phyloP scores from a whole-genome alignment of 2,329 filamentous ascomycete species.

The Paecilomyces niveus region DNA sequence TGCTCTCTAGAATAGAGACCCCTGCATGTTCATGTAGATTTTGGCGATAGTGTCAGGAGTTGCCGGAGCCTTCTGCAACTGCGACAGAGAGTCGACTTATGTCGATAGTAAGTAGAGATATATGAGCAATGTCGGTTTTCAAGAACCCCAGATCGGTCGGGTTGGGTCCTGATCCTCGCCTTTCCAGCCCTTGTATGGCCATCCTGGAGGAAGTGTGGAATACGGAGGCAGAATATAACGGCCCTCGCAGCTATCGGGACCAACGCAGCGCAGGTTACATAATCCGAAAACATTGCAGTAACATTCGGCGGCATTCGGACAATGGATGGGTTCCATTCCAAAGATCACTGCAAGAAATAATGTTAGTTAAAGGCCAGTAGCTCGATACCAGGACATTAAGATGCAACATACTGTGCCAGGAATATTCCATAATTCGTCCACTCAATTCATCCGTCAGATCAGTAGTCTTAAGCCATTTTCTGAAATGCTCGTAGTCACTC shows the following conservation, averaged over 20 bases:
- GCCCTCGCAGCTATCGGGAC: constrained; percentile 43
- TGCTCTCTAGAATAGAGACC: background rate
- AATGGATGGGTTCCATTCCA: constrained; percentile 51
- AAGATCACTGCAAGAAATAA: constrained; percentile 45
- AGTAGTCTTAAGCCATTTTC: constrained; percentile 44
- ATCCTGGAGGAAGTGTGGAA: constrained; percentile 52
- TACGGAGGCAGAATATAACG: constrained; percentile 55
- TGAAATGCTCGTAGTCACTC: constrained; percentile 43
- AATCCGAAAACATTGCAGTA: constrained; percentile 62
- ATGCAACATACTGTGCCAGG: constrained; percentile 48
- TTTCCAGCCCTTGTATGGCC: constrained; percentile 53
- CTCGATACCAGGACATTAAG: background rate
- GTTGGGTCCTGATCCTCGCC: constrained; percentile 28
- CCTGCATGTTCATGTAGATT: background rate
- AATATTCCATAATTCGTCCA: constrained; percentile 51
- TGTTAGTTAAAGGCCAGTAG: background rate
- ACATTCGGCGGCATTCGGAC: constrained; percentile 54
- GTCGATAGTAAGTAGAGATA: background rate
- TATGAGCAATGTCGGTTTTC: background rate
- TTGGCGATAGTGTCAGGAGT: background rate
- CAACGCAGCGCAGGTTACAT: constrained; percentile 42
- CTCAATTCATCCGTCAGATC: constrained; percentile 42
- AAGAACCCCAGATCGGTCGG: constrained; percentile 21
- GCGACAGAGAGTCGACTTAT: background rate
- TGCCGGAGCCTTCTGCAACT: background rate